Percentiles rank a stretch among this genome's conserved stretches.
phyloP scores from a whole-genome alignment of 768 basidiomycete genomes.

The Lactifluus piperatus region DNA sequence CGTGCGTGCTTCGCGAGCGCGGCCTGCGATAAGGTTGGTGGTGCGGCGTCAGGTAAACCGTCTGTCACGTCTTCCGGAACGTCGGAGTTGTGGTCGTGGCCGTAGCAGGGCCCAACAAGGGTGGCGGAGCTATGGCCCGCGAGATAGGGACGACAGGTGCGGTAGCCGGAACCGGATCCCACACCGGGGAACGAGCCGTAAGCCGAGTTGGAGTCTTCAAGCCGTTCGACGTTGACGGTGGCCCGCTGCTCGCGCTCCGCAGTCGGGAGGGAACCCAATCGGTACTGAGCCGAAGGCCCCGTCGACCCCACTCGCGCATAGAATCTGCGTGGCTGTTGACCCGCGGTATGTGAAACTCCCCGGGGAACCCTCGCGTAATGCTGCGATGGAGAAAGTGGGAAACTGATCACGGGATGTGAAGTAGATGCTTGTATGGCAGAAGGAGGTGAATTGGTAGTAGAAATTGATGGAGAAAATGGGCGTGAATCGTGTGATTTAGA shows the following conservation, averaged over 20 bases:
- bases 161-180: constrained; percentile 1
- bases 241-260: constrained; percentile 27
- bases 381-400: constrained; percentile 28
- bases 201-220: not conserved
- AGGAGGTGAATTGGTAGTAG: constrained; percentile 12
- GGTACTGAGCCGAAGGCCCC: constrained; percentile 47
- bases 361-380: constrained; percentile 66
- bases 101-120: not conserved
- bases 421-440: constrained; percentile 4
- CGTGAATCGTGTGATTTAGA: not conserved
- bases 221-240: not conserved
- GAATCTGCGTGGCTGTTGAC: constrained; percentile 22
- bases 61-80: not conserved
- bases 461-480: not conserved
- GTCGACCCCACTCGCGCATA: constrained; percentile 46
- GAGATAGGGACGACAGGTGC: constrained; percentile 3
- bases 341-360: constrained; percentile 22
- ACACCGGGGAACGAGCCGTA: not conserved
- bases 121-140: not conserved
- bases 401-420: not conserved
- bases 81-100: constrained; percentile 13
- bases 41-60: not conserved
- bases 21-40: too few relatives aligned
- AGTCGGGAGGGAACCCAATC: constrained; percentile 38
- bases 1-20: too few relatives aligned